Percentiles rank a stretch among this genome's conserved stretches.
Evolutionary conservation across 352 stramenopile genomes (phyloP).

Genomic region (Pythium coloratum): DNA sequence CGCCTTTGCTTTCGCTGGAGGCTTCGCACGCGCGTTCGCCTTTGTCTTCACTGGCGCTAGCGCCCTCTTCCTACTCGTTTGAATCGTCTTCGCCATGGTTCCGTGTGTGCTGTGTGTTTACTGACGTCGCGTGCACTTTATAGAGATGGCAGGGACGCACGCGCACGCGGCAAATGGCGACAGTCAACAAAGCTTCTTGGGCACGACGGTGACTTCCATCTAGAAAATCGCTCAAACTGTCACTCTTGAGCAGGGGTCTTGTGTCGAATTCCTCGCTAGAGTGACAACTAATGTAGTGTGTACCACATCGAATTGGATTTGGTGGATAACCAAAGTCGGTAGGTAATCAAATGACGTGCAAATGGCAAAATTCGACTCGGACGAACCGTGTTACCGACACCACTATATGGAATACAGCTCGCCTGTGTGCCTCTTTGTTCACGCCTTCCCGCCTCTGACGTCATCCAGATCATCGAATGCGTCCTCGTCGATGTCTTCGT

Average conservation of each 20-base stretch:
- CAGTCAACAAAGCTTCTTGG: not conserved
- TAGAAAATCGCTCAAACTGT: not conserved
- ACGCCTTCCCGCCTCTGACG: constrained; percentile 2
- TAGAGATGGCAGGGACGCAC: not conserved
- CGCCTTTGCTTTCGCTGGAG: not conserved
- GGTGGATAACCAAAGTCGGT: not conserved
- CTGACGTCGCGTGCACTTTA: not conserved
- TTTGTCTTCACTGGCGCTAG: not conserved
- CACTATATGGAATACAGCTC: too few relatives aligned
- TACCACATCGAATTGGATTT: not conserved
- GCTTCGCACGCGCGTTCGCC: not conserved
- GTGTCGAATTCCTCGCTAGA: not conserved
- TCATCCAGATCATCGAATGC: constrained; percentile 16
- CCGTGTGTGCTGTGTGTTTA: not conserved
- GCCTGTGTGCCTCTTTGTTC: not conserved
- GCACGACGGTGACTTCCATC: not conserved
- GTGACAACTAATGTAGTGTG: not conserved
- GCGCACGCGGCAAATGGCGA: not conserved
- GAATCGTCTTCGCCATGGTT: not conserved
- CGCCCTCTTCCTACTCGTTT: not conserved
- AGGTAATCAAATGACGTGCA: not conserved
- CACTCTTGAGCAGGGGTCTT: not conserved
- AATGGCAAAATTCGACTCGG: too few relatives aligned
- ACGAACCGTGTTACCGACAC: too few relatives aligned
- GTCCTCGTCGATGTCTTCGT: constrained; percentile 12